phyloP scores from a whole-genome alignment of 345 rosid species.

The Erysimum cheiranthoides region DNA sequence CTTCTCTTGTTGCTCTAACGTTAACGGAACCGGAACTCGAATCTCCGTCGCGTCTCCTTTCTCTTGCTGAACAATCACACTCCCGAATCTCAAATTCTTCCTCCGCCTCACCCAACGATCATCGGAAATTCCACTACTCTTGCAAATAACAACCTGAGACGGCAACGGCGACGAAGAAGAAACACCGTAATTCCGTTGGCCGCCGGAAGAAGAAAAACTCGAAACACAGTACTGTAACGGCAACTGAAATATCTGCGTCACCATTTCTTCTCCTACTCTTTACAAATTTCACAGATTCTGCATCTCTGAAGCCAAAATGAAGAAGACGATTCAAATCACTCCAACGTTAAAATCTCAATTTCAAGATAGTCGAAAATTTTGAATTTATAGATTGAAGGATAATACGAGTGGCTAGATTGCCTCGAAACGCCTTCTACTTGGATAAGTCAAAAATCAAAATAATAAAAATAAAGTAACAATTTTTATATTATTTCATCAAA shows the following conservation, averaged over 20 bases:
- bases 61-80: slow-evolving; percentile 43
- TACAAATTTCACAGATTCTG: slow-evolving; percentile 27
- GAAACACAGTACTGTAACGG: slow-evolving; percentile 33
- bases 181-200: slow-evolving; percentile 30
- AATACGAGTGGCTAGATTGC: slow-evolving; percentile 34
- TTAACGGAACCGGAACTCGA: slow-evolving; percentile 47
- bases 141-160: slow-evolving; percentile 27
- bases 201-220: slow-evolving; percentile 32
- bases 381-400: slow-evolving; percentile 14
- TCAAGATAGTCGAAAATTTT: background rate
- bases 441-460: slow-evolving; percentile 15
- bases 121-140: background rate
- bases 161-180: slow-evolving; percentile 31
- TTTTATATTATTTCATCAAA: background rate
- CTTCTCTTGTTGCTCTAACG: slow-evolving; percentile 46
- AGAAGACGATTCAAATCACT: slow-evolving; percentile 33
- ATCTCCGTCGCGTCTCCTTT: slow-evolving; percentile 50
- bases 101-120: slow-evolving; percentile 19
- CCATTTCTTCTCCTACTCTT: slow-evolving; percentile 39
- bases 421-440: slow-evolving; percentile 27
- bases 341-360: background rate
- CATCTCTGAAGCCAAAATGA: slow-evolving; percentile 20
- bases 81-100: slow-evolving; percentile 35
- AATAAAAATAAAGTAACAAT: background rate
- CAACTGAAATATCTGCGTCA: slow-evolving; percentile 39